Evolutionary conservation across 2,329 filamentous ascomycete species (phyloP).

Genomic region (Colletotrichum sp.): DNA sequence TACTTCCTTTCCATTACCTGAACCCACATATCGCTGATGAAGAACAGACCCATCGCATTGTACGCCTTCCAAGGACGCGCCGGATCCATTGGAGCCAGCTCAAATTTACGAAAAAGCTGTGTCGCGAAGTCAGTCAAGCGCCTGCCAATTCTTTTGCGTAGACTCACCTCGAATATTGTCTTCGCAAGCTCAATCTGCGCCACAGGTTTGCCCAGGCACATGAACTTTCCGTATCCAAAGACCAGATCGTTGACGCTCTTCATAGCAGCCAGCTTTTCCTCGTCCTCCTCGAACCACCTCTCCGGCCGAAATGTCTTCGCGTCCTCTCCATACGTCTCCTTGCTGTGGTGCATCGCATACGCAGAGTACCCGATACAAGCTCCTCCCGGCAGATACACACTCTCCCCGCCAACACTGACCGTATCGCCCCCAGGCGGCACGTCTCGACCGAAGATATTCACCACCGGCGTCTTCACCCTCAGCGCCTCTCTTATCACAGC

Average conservation of each 20-base stretch:
- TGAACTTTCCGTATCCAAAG: constrained; percentile 17
- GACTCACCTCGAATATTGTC: constrained; percentile 39
- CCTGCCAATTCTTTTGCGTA: accelerated
- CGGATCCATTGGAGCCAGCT: constrained; percentile 30
- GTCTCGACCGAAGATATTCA: constrained; percentile 27
- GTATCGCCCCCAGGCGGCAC: constrained; percentile 24
- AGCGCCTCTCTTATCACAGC: constrained; percentile 42
- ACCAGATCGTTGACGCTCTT: constrained; percentile 10
- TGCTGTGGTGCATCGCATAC: constrained; percentile 65
- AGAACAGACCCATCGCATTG: constrained; percentile 32
- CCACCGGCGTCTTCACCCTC: constrained; percentile 29
- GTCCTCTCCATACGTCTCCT: constrained; percentile 61
- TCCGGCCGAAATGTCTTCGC: constrained; percentile 62
- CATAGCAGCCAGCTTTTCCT: constrained; percentile 26
- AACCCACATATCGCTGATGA: constrained; percentile 37
- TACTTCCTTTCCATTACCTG: constrained; percentile 27
- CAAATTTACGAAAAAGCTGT: constrained; percentile 33
- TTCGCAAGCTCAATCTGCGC: constrained; percentile 16
- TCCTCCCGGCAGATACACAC: constrained; percentile 52
- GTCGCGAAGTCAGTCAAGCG: not conserved
- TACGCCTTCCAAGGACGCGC: constrained; percentile 29
- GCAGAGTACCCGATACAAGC: constrained; percentile 65
- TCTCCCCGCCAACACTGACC: constrained; percentile 20
- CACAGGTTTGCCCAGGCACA: constrained; percentile 18
- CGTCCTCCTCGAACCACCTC: constrained; percentile 53